These are phyloP conservation scores for Herpomyces periplanetae DNA, from an alignment of 2,329 filamentous ascomycete species.

Conservation along the genomic window DNA sequence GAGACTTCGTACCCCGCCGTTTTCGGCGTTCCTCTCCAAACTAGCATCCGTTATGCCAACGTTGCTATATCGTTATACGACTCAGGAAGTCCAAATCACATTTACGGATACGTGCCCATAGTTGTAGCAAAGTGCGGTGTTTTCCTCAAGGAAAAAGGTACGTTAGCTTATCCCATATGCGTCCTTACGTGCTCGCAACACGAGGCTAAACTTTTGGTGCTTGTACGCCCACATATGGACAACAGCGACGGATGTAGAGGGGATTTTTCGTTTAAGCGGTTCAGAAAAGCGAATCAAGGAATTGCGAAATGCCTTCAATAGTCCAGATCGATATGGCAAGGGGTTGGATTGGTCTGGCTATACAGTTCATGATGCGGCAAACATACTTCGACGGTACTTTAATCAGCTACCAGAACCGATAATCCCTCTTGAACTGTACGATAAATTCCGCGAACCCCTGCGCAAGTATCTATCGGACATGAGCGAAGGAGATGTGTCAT, in stretches of 20 bases:
- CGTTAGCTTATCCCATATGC: constrained; percentile 6
- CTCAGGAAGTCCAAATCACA: constrained; percentile 68
- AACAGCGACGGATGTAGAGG: constrained; percentile 60
- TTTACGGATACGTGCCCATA: constrained; percentile 92
- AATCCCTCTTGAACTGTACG: constrained; percentile 69
- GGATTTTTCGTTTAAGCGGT: constrained; percentile 77
- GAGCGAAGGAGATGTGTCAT: constrained; percentile 19
- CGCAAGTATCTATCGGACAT: constrained; percentile 24
- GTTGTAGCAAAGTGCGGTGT: constrained; percentile 94
- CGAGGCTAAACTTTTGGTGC: background rate
- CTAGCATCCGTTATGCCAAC: constrained; percentile 88
- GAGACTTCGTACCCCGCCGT: too few species aligned
- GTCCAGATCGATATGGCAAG: constrained; percentile 77
- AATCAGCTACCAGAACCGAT: constrained; percentile 90
- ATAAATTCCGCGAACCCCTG: constrained; percentile 53
- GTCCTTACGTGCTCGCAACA: background rate
- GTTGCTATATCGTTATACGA: constrained; percentile 88
- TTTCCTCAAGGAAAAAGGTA: constrained; percentile 89
- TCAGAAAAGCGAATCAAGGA: constrained; percentile 97
- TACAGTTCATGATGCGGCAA: constrained; percentile 89
- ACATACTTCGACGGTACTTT: constrained; percentile 70
- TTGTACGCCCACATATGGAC: background rate
- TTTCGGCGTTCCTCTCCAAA: constrained; percentile 64
- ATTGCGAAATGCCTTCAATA: constrained; percentile 61
- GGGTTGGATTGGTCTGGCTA: constrained; percentile 88